Conservation (phyloP, 768 basidiomycete species). For the Lyophyllum decastes region DNA sequence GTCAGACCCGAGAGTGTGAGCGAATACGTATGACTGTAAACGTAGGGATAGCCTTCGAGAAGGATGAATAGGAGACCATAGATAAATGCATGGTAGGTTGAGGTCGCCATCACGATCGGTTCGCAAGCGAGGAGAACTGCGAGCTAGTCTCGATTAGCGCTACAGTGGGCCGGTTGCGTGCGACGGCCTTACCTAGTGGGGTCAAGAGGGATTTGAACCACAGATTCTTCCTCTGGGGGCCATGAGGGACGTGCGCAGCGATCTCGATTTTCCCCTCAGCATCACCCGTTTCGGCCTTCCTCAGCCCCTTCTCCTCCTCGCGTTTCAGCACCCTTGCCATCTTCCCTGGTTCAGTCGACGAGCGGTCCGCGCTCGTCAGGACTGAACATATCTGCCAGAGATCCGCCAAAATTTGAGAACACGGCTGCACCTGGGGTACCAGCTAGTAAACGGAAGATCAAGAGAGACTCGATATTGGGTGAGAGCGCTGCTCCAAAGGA, state of each 20-base stretch:
- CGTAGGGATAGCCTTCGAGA: no score
- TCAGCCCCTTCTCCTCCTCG: background rate
- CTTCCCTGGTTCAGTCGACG: constrained; percentile 1
- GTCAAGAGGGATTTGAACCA: background rate
- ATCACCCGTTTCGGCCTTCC: background rate
- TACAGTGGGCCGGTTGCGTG: background rate
- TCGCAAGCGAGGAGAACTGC: no score
- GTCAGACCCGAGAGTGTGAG: no score
- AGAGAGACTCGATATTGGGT: constrained; percentile 3
- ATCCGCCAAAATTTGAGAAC: constrained; percentile 14
- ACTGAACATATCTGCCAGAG: constrained; percentile 16
- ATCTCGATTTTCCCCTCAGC: no score
- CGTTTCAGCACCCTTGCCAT: background rate
- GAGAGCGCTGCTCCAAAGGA: constrained; percentile 4
- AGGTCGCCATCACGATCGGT: no score
- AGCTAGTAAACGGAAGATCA: constrained; percentile 1
- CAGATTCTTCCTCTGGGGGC: background rate
- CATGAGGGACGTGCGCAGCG: background rate
- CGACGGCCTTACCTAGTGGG: background rate
- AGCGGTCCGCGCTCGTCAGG: constrained; percentile 15
- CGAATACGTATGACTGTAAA: no score
- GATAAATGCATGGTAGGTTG: no score
- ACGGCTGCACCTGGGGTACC: constrained; percentile 6
- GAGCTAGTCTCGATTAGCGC: no score
- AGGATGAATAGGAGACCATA: no score